These are phyloP conservation scores for Camellia oleifera DNA, from an alignment of 179 eudicot species.

Conservation along the genomic window DNA sequence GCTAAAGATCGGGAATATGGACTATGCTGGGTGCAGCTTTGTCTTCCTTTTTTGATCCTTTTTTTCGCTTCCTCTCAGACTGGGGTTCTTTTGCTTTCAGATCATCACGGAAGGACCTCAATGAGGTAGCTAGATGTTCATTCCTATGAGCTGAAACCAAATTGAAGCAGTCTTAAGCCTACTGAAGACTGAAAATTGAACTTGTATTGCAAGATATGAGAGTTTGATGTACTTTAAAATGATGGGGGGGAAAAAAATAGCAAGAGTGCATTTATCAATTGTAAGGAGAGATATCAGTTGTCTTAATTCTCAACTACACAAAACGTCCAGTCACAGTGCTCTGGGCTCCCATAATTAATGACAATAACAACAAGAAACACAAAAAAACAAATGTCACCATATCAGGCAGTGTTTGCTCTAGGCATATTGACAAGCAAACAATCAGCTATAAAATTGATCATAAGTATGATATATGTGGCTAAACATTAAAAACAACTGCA, in stretches of 20 bases:
- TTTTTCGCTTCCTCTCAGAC: constrained; percentile 74
- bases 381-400: no score
- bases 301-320: constrained; percentile 3
- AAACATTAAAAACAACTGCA: not conserved
- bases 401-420: no score
- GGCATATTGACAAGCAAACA: constrained; percentile 5
- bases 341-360: no score
- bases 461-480: not conserved
- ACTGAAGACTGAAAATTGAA: not conserved
- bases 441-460: not conserved
- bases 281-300: not conserved
- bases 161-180: not conserved
- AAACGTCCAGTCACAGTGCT: not conserved
- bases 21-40: constrained; percentile 41
- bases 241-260: not conserved
- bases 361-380: not conserved
- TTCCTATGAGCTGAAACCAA: constrained; percentile 77
- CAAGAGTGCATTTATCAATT: not conserved
- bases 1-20: constrained; percentile 40
- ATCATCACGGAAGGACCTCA: constrained; percentile 61
- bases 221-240: not conserved
- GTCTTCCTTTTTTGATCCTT: constrained; percentile 53
- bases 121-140: constrained; percentile 52
- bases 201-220: not conserved
- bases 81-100: constrained; percentile 65